phyloP scores from a whole-genome alignment of 2,329 filamentous ascomycete species.

The Botrytis aclada region DNA sequence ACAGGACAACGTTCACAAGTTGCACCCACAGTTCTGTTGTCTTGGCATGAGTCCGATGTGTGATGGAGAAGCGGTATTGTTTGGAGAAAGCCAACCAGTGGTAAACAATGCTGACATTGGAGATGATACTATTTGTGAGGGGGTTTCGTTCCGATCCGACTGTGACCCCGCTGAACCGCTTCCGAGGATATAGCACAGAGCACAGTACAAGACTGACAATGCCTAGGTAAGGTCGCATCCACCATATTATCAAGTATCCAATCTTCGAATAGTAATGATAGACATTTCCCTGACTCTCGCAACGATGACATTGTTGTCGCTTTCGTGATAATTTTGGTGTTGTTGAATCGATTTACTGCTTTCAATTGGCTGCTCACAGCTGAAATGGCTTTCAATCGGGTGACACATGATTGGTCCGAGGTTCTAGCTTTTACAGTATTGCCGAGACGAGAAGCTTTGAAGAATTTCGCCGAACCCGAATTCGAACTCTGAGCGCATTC shows the following conservation, averaged over 20 bases:
- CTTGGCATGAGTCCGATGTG: not conserved
- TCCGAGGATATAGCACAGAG: not conserved
- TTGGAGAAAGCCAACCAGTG: not conserved
- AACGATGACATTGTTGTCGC: not conserved
- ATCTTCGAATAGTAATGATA: not conserved
- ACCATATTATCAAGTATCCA: not conserved
- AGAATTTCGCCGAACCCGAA: constrained; percentile 5
- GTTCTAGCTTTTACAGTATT: constrained; percentile 7
- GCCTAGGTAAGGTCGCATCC: not conserved
- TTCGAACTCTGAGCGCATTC: not conserved
- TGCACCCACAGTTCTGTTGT: not conserved
- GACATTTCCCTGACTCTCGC: not conserved
- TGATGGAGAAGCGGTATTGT: not conserved
- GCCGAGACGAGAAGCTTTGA: constrained; percentile 20
- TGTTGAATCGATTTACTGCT: not conserved
- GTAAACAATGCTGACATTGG: not conserved
- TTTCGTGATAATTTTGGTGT: not conserved
- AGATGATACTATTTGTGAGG: not conserved
- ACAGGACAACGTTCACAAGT: not conserved
- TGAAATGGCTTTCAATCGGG: constrained; percentile 20
- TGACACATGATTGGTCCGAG: constrained; percentile 22
- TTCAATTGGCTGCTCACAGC: constrained; percentile 7
- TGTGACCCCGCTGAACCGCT: not conserved
- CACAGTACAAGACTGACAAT: not conserved
- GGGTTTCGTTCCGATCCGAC: not conserved